These are phyloP conservation scores for Boehmeria nivea DNA, from an alignment of 306 rosid genomes.

Conservation along the genomic window DNA sequence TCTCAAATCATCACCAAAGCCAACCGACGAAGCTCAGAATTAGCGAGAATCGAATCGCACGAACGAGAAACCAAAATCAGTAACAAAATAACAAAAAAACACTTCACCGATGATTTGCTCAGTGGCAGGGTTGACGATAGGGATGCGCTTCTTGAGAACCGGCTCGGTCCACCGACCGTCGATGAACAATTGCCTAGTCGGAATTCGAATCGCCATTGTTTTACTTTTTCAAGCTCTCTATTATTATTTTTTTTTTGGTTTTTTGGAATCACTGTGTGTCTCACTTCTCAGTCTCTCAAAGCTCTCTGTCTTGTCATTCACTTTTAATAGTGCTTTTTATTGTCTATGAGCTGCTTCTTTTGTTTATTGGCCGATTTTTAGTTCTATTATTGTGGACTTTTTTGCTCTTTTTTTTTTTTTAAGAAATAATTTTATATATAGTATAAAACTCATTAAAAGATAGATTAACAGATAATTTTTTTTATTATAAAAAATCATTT, in stretches of 20 bases:
- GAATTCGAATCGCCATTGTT: slow-evolving; percentile 57
- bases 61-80: not conserved
- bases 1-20: not conserved
- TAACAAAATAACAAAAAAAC: slow-evolving; percentile 3
- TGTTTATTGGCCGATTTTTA: too few relatives aligned
- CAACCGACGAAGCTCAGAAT: not conserved
- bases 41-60: not conserved
- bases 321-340: too few relatives aligned
- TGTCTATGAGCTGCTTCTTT: too few relatives aligned
- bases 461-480: too few relatives aligned
- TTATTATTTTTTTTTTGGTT: not conserved
- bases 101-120: slow-evolving; percentile 57
- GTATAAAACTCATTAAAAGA: too few relatives aligned
- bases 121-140: slow-evolving; percentile 75
- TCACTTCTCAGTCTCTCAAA: not conserved
- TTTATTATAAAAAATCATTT: too few relatives aligned
- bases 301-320: too few relatives aligned
- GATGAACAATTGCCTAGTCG: slow-evolving; percentile 66
- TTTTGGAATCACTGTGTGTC: not conserved
- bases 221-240: not conserved
- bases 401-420: too few relatives aligned
- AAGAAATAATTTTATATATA: too few relatives aligned
- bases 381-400: too few relatives aligned
- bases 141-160: slow-evolving; percentile 58
- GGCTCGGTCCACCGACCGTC: slow-evolving; percentile 82